Evolutionary conservation across 176 grass and related monocot species (phyloP).

Genomic region (Dactylis glomerata): DNA sequence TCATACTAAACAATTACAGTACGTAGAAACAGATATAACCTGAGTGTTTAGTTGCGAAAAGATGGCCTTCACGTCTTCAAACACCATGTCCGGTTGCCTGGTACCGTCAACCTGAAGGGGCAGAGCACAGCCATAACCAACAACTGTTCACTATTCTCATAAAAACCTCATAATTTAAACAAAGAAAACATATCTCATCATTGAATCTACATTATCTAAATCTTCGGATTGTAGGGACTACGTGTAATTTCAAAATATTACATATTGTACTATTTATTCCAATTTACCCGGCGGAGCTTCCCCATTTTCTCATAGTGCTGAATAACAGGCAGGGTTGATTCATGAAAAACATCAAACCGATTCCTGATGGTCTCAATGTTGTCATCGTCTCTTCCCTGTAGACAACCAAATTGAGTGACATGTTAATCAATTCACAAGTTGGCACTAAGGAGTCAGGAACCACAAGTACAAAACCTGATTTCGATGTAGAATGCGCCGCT

Average conservation of each 20-base stretch:
- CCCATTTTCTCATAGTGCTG: constrained; percentile 41
- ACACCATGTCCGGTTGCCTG: constrained; percentile 44
- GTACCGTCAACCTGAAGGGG: constrained; percentile 45
- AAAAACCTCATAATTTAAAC: not conserved
- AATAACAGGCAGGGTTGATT: constrained; percentile 52
- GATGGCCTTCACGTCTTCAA: constrained; percentile 52
- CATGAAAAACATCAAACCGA: constrained; percentile 45
- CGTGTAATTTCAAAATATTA: not conserved
- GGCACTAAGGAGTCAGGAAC: not conserved
- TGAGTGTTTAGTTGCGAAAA: constrained; percentile 26
- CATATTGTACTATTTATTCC: not conserved
- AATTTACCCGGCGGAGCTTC: constrained; percentile 49
- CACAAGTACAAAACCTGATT: constrained; percentile 42
- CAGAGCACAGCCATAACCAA: not conserved
- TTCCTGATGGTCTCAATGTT: constrained; percentile 47
- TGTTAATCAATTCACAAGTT: not conserved
- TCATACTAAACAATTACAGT: not conserved
- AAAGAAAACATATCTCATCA: not conserved
- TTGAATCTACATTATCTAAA: not conserved
- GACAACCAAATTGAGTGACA: not conserved
- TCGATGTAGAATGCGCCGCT: constrained; percentile 39
- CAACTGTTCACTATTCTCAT: not conserved
- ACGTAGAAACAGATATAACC: constrained; percentile 6
- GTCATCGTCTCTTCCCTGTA: constrained; percentile 56
- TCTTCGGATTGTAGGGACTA: not conserved